Evolutionary conservation across 805 yeast genomes (phyloP), one percentile per base, ranked within the genome.

Genomic region (Huiozyma sinensis): DNA sequence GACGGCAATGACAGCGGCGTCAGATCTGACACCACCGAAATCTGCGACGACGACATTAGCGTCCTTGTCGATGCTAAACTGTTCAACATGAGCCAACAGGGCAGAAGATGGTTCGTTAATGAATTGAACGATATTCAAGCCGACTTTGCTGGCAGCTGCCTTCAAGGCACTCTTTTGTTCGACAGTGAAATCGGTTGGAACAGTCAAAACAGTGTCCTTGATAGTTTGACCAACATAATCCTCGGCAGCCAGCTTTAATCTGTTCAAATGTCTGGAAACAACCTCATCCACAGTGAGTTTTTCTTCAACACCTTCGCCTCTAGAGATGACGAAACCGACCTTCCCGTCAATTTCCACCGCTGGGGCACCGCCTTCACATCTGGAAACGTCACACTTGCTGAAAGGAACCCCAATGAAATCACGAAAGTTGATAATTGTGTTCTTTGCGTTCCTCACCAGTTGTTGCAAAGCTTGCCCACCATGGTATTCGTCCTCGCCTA

Each of bases 381-480:
- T 69, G 27, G 83, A 70, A 38, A 77, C 75, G 58, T 85, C 87
- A 49, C 86, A 76, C 45, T 84, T 76, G 44, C 71, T 76, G 58
- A 76, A 87, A 35, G 78, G 66, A 57, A 78, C 73, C 47, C 96
- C 97, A 55, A 92, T 72, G 64, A 76, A 86, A 67, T 92, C 98
- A 66, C 98, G 81, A 77, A 92, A 92, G 72, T 85, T 85, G 55
- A 83, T 73, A 50, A 90, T 77, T 31, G 97, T 90, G 72, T 79
- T 85, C 45, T 68, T 69, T 48, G 97, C 80, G 73, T 88, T 86
- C 77, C 98, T 84, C 50, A 92, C 73, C 58, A 90, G 70, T 70
- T 92, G 97, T 45, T 88, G 89, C 56, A 81, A 70, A 47, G 97
- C 98, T 71, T 92, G 97, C 47, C 87, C 83, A 48, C 98, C 98